Evolutionary conservation across 176 grass and related monocot genomes (phyloP), one percentile per base, ranked within the genome.

Genomic region (Eragrostis nindensis): DNA sequence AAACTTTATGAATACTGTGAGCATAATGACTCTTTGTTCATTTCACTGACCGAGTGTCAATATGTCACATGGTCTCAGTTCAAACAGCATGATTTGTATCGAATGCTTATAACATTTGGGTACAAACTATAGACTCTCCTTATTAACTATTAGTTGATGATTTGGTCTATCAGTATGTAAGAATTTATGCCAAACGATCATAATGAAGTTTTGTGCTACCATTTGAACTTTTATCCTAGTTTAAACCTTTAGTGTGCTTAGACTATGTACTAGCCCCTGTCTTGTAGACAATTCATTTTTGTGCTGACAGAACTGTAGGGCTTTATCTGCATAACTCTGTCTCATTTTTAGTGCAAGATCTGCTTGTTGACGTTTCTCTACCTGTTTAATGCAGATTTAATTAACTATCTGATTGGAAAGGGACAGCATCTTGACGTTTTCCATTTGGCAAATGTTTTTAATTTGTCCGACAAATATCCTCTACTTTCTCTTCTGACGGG

Each of bases 361-460:
- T 79, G 46, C 42, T 67, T 45, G 46, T 72, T 85, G 60, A 79
- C 42, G 5, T 54, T 64, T 85, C 32, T 61, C 6, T 36, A 4
- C 32, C 32, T 79, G 41, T 69, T 78, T 65, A 68, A n/a, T 85
- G 73, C 68, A 90, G 89, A 87, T 53, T 75, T 91, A 76, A 87
- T 91, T 76, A 62, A 87, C 61, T 84, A 91, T 70, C 36, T 91
- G 84, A 81, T 83, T 59, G 32, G 55, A 78, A 84, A 84, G 68
- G 84, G 80, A 22, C 49, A 68, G 48, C 56, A 87, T 6, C 47
- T 87, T 0, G 60, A 75, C 9, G 76, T 42, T 55, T 36, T 87
- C 47, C 59, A 38, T 64, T 55, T 91, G 16, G 66, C 46, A 4
- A 25, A 87, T 32, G 41, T 8, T 84, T 73, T 91, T 74, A 71